Base-by-base conservation (phyloP, 2,329 filamentous ascomycete species). In the Aureobasidium lini region DNA sequence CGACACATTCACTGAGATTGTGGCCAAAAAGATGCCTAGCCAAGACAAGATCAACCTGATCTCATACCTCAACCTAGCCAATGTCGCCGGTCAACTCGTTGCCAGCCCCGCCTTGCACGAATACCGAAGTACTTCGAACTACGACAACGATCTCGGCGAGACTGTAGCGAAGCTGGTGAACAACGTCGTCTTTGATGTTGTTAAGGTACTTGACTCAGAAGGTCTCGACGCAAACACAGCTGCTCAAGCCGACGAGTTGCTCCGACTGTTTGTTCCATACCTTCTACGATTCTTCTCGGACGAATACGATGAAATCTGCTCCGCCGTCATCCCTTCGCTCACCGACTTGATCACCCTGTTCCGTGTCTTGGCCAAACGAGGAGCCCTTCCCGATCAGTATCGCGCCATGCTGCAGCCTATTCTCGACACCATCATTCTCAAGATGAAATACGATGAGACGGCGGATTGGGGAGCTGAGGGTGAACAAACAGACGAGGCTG, bases 361-460 rank as follows among this genome's bases (percentile, higher is more conserved):
- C 64, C 87, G 94, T 60, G 95, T 92, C 73, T 79, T 91, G 39
- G 82, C 86, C 63, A 85, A 82, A 68, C 82, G 79, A 37, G 78
- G 79, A 11, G 79, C 84, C 18, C 79, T 95, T n/a, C 85, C 88
- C 16, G 76, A 81, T 49, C 83, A 88, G 59, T 94, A 95, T 72
- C 80, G 84, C n/a, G 81, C 84, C 54, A 94, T 96, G 82, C 80
- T 99, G 11, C 84, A 89, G 29, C 89, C 90, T 4, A 91, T 97
- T 56, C 78, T 99, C 60, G 90, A 96, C 71, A 90, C 91, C 58
- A 93, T 97, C 67, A 88, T 99, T 61, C 81, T 84, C 59, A 99
- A 99, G 77, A 96, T 97, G 91, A 87, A 93, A 70, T 97, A 95
- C 69, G 94, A 99, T 67, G 93, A 96, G 70, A 96, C 93, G 6